Evolutionary conservation across 257 asterid species (phyloP), one percentile per base, ranked within the genome.

Genomic region (Solanum chilense): DNA sequence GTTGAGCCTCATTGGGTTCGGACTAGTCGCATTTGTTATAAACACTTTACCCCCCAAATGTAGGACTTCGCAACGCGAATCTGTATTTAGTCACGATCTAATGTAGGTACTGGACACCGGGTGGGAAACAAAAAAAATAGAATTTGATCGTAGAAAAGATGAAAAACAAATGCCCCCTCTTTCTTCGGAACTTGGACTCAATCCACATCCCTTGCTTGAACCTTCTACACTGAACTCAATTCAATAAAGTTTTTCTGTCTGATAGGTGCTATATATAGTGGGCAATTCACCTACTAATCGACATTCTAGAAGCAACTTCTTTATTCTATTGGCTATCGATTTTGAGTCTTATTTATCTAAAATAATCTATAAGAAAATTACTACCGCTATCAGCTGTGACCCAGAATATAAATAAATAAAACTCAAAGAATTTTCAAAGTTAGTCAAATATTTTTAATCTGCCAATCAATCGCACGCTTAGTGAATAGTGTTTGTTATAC

Each of bases 1-100:
- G 45, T 41, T 41, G 45, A 52, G 62, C 10, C 10, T 3, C 23
- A 23, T 52, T 52, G 62, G 62, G 23, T 52, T 16, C 10, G 3
- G 42, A 39, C 42, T 0, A 52, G 8, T 52, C 23, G 10, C 10
- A 23, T 16, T 52, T 52, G 62, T 52, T 52, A 52, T 3, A 8
- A 52, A 1, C 3, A 52, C 23, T 52, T 52, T 52, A 52, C 60
- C 33, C 60, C 4, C 1, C 39, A 1, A 49, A 52, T 16, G 62
- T 52, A 0, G 23, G 62, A 52, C 23, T 16, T 52, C 3, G 0
- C 3, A 0, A 0, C 0, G 4, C 23, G 4, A 52, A 16, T 16
- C 1, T 2, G 3, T 16, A 52, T 52, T 16, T 16, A 52, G 62
- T 52, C 9, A 9, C 3, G 62, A 4, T 52, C 62, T 21, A 52